Conservation (phyloP, 179 eudicot species). For the Silene noctiflora region DNA sequence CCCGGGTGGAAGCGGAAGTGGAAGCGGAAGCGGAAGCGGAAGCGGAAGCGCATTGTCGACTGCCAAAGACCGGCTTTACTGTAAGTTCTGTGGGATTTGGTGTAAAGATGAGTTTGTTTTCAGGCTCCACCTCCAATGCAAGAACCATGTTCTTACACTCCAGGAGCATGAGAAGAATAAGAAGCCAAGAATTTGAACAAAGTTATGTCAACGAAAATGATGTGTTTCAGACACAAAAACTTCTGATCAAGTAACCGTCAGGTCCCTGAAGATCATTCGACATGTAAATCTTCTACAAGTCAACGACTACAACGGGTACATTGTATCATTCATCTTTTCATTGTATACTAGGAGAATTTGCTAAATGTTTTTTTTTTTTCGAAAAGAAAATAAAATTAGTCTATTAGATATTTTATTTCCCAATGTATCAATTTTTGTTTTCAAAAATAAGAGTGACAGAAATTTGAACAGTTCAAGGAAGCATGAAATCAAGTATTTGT, state of each 20-base stretch:
- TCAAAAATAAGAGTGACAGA: background rate
- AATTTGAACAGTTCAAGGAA: background rate
- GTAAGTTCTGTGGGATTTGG: slow-evolving; percentile 39
- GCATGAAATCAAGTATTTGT: background rate
- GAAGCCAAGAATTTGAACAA: background rate
- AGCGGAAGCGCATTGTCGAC: background rate
- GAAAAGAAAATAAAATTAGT: background rate
- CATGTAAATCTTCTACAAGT: background rate
- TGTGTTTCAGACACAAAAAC: background rate
- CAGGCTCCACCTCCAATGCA: slow-evolving; percentile 37
- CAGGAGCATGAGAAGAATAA: slow-evolving; percentile 19
- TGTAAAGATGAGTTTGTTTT: slow-evolving; percentile 38
- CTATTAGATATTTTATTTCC: too few relatives aligned
- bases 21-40: background rate
- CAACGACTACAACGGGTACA: background rate
- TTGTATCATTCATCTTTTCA: background rate
- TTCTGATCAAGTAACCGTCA: background rate
- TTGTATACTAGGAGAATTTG: background rate
- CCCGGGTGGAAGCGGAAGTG: background rate
- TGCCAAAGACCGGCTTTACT: slow-evolving; percentile 18
- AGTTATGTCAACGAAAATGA: background rate
- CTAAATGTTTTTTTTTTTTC: too few relatives aligned
- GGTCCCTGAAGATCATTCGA: background rate
- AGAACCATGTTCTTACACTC: slow-evolving; percentile 27
- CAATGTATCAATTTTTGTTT: background rate